These are phyloP conservation scores for Cercospora sojina DNA, from an alignment of 2,329 filamentous ascomycete species.

Conservation along the genomic window DNA sequence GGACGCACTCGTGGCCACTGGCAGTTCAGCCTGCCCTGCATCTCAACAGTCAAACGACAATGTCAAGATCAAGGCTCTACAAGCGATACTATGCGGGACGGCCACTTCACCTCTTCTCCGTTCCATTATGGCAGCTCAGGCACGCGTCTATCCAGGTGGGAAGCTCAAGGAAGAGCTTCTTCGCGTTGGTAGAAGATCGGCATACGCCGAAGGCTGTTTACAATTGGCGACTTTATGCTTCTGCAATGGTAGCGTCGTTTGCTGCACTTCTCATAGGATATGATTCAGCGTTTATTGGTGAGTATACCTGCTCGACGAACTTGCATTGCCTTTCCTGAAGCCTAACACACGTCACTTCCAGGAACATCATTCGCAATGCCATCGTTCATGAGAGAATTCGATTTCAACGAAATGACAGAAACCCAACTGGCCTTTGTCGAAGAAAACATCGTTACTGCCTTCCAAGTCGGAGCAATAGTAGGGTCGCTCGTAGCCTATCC, in stretches of 20 bases:
- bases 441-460: not conserved
- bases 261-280: not conserved
- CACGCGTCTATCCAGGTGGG: not conserved
- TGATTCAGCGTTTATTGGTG: not conserved
- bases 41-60: not conserved
- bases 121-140: not conserved
- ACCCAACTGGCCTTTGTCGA: not conserved
- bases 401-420: not conserved
- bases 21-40: not conserved
- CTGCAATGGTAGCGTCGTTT: not conserved
- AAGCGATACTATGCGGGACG: not conserved
- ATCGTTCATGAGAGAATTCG: not conserved
- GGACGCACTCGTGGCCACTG: not conserved
- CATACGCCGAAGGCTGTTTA: not conserved
- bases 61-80: not conserved
- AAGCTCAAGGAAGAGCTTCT: not conserved
- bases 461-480: not conserved
- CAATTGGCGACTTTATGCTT: not conserved
- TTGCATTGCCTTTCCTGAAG: too few species aligned
- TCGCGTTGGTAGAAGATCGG: not conserved
- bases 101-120: not conserved
- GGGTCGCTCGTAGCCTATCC: not conserved
- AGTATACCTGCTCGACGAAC: not conserved
- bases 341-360: not conserved
- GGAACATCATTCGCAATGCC: not conserved